These are phyloP conservation scores for Scutellaria baicalensis DNA, from an alignment of 257 asterid species.

Conservation along the genomic window DNA sequence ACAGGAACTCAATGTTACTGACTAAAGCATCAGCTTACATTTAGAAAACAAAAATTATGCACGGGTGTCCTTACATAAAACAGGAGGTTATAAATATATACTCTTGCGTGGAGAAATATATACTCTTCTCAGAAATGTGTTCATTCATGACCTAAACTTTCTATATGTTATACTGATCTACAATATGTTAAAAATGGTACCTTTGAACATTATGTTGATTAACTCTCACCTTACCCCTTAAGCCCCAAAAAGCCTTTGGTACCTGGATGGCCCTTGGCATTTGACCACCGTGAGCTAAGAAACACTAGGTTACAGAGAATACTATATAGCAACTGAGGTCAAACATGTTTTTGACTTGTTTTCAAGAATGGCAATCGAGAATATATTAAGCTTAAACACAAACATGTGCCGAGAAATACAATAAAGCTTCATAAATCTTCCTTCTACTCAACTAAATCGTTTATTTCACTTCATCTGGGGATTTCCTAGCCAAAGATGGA, in stretches of 20 bases:
- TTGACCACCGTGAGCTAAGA: conserved; percentile 6
- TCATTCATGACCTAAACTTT: background rate
- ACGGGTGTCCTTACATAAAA: background rate
- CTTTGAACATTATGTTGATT: background rate
- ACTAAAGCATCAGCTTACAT: background rate
- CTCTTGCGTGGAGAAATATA: background rate
- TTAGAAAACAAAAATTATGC: background rate
- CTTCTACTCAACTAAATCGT: background rate
- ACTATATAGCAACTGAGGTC: background rate
- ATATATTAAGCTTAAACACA: background rate
- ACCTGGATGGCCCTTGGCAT: background rate
- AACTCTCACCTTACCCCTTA: background rate
- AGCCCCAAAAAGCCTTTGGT: background rate
- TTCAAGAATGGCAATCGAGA: background rate
- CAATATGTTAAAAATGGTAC: background rate
- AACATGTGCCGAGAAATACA: background rate
- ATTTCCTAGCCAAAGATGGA: background rate
- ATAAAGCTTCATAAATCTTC: conserved; percentile 3
- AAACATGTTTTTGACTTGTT: background rate
- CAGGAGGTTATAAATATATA: background rate
- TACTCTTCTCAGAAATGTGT: background rate
- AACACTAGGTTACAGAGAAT: background rate
- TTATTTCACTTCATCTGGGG: background rate
- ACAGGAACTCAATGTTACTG: background rate
- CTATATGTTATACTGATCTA: background rate